phyloP scores from a whole-genome alignment of 345 rosid species.

The Pseudoturritis turrita region DNA sequence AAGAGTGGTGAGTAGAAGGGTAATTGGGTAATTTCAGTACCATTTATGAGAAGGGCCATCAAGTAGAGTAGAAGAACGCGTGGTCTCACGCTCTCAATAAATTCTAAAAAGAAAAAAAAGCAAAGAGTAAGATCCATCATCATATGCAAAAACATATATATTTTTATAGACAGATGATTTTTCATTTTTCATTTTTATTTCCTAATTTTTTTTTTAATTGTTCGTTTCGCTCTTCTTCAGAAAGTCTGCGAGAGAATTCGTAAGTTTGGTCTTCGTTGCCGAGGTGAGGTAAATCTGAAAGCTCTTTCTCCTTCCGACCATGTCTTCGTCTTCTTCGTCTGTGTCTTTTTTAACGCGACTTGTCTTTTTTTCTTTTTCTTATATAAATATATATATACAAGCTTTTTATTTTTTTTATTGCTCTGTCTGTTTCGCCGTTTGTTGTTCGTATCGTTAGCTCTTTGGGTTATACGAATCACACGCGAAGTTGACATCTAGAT shows the following conservation, averaged over 20 bases:
- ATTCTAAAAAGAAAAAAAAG: background rate
- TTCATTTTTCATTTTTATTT: background rate
- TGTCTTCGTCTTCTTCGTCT: constrained; percentile 20
- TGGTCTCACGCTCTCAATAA: constrained; percentile 27
- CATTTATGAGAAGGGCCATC: background rate
- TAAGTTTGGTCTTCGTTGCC: background rate
- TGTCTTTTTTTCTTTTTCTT: background rate
- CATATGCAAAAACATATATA: background rate
- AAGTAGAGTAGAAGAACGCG: constrained; percentile 18
- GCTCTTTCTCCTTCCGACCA: background rate
- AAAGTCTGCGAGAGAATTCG: constrained; percentile 20
- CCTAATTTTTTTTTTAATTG: background rate
- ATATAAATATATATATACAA: background rate
- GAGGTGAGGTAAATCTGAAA: constrained; percentile 27
- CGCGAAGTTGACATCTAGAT: constrained; percentile 37
- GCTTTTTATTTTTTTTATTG: background rate
- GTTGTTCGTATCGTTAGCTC: constrained; percentile 23
- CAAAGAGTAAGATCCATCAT: constrained; percentile 27
- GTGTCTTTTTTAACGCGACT: constrained; percentile 19
- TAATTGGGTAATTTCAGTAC: background rate
- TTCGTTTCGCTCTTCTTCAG: background rate
- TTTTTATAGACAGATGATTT: background rate
- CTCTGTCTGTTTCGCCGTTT: constrained; percentile 15
- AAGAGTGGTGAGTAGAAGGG: background rate
- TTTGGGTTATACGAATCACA: constrained; percentile 10